Percentiles rank a stretch among this genome's conserved stretches.
Evolutionary conservation across 2,329 filamentous ascomycete genomes (phyloP).

Genomic region (Tolypocladium guangdongense): DNA sequence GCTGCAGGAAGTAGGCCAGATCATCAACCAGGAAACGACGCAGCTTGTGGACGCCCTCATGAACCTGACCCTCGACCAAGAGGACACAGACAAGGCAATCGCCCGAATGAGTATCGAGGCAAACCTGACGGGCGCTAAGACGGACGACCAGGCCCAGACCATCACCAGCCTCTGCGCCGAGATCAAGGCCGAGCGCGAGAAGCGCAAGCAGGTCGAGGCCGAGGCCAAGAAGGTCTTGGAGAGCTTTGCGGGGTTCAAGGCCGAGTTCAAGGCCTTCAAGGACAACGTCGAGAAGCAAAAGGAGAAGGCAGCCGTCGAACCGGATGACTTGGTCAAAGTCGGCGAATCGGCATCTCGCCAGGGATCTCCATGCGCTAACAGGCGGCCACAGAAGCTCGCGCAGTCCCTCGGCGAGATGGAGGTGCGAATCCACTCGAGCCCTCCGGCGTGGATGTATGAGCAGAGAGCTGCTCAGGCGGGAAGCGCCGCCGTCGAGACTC

Average conservation of each 20-base stretch:
- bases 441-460: not conserved
- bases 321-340: constrained; percentile 20
- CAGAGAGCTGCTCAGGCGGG: not conserved
- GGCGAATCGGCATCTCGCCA: constrained; percentile 4
- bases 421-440: not conserved
- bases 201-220: constrained; percentile 16
- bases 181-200: constrained; percentile 19
- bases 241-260: constrained; percentile 14
- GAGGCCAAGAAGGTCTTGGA: constrained; percentile 16
- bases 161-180: constrained; percentile 21
- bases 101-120: constrained; percentile 27
- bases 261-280: constrained; percentile 18
- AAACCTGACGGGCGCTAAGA: constrained; percentile 22
- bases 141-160: constrained; percentile 20
- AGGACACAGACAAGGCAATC: constrained; percentile 27
- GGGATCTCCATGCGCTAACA: not conserved
- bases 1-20: constrained; percentile 25
- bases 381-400: not conserved
- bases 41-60: constrained; percentile 26
- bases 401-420: not conserved
- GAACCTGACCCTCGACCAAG: constrained; percentile 24
- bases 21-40: constrained; percentile 26
- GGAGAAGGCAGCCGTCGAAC: constrained; percentile 9
- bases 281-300: constrained; percentile 10
- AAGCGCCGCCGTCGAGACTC: not conserved